phyloP scores from a whole-genome alignment of 768 basidiomycete species.

The Leccinum longicurvipes region DNA sequence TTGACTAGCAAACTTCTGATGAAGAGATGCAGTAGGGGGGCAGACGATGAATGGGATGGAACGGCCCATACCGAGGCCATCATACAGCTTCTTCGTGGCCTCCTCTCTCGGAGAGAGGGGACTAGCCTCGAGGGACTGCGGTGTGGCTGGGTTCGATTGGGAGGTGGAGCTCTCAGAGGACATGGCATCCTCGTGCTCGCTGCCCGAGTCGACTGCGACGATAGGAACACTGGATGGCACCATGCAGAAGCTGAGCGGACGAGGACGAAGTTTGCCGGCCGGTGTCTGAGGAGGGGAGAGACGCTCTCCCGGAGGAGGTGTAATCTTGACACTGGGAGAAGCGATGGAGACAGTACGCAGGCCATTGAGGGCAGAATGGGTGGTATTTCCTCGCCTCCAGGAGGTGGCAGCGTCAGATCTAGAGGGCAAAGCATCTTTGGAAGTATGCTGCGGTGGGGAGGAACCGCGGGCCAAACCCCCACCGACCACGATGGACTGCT shows the following conservation, averaged over 20 bases:
- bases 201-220: constrained; percentile 55
- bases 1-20: constrained; percentile 60
- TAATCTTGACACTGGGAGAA: constrained; percentile 67
- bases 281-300: constrained; percentile 43
- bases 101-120: constrained; percentile 85
- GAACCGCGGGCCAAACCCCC: constrained; percentile 70
- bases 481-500: constrained; percentile 64
- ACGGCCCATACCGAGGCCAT: constrained; percentile 83
- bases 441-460: constrained; percentile 39
- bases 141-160: constrained; percentile 73
- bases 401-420: constrained; percentile 78
- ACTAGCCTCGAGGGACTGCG: constrained; percentile 50
- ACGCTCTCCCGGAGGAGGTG: constrained; percentile 65
- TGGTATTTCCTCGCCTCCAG: constrained; percentile 72
- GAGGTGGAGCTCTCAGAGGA: constrained; percentile 61
- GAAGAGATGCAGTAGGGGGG: constrained; percentile 26
- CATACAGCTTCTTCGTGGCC: constrained; percentile 81
- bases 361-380: constrained; percentile 68
- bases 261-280: constrained; percentile 49
- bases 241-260: constrained; percentile 62
- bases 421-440: constrained; percentile 46
- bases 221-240: constrained; percentile 45
- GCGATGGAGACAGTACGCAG: constrained; percentile 51
- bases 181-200: constrained; percentile 51
- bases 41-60: constrained; percentile 41